Evolutionary conservation across 2,329 filamentous ascomycete species (phyloP).

Genomic region (Fusarium devonianum): DNA sequence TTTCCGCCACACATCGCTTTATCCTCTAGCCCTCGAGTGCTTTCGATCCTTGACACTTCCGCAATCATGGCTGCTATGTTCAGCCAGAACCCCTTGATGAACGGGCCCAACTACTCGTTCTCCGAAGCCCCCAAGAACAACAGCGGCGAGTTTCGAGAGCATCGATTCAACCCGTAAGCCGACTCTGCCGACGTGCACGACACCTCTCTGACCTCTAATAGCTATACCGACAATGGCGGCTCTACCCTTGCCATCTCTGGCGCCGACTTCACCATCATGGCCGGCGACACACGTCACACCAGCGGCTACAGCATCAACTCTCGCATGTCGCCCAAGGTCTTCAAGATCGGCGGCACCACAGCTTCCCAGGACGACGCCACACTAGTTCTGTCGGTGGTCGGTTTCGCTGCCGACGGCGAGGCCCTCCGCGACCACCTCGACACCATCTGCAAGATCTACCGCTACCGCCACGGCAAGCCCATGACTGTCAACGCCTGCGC

Average conservation of each 20-base stretch:
- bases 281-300: constrained; percentile 94
- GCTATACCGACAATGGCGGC: constrained; percentile 97
- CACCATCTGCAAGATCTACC: constrained; percentile 97
- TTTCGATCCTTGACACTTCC: constrained; percentile 1
- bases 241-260: constrained; percentile 95
- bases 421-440: constrained; percentile 94
- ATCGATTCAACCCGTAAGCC: constrained; percentile 90
- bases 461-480: constrained; percentile 95
- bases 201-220: constrained; percentile 47
- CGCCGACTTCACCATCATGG: constrained; percentile 93
- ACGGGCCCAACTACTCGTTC: constrained; percentile 74
- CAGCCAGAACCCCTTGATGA: constrained; percentile 73
- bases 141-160: constrained; percentile 68
- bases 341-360: constrained; percentile 93
- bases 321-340: constrained; percentile 92
- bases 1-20: constrained; percentile 17
- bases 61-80: constrained; percentile 70
- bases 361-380: constrained; percentile 84
- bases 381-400: constrained; percentile 91
- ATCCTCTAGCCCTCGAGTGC: background rate
- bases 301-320: constrained; percentile 99
- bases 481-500: constrained; percentile 96
- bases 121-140: constrained; percentile 64
- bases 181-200: background rate
- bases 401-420: constrained; percentile 93